Conservation (phyloP, 2,329 filamentous ascomycete species). For the Zarea fungicola region DNA sequence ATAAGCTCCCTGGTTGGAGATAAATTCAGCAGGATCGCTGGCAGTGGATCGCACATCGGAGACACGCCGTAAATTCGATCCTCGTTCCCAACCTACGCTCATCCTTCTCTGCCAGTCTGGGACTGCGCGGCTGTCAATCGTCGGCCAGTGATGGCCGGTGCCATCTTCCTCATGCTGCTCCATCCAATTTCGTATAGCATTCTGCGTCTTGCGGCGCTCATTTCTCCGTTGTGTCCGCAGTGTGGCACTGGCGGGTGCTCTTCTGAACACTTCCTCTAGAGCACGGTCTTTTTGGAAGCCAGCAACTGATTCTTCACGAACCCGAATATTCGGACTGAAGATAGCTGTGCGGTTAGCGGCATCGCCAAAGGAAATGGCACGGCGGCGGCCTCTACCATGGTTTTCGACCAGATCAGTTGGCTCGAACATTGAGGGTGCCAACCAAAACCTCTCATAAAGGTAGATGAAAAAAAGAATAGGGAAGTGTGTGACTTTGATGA, state of each 20-base stretch:
- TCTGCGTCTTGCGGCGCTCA: constrained; percentile 69
- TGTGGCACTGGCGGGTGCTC: constrained; percentile 60
- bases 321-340: constrained; percentile 67
- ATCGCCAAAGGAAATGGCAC: constrained; percentile 53
- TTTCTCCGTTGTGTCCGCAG: constrained; percentile 55
- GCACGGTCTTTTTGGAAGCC: constrained; percentile 87
- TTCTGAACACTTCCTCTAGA: constrained; percentile 84
- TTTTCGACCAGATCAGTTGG: constrained; percentile 82
- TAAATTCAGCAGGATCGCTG: constrained; percentile 59
- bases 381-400: constrained; percentile 45
- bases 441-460: constrained; percentile 74
- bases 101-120: constrained; percentile 48
- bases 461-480: constrained; percentile 84
- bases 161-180: constrained; percentile 56
- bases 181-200: constrained; percentile 88
- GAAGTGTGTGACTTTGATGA: constrained; percentile 88
- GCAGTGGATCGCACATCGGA: constrained; percentile 56
- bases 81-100: constrained; percentile 45
- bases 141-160: constrained; percentile 44
- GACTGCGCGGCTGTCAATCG: constrained; percentile 38
- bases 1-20: constrained; percentile 44
- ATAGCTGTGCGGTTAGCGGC: constrained; percentile 52
- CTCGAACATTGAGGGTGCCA: constrained; percentile 72
- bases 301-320: constrained; percentile 80
- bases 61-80: constrained; percentile 43